Conservation (phyloP, 225 moss, liverwort and hornwort genomes). For the Ulota crispa region DNA sequence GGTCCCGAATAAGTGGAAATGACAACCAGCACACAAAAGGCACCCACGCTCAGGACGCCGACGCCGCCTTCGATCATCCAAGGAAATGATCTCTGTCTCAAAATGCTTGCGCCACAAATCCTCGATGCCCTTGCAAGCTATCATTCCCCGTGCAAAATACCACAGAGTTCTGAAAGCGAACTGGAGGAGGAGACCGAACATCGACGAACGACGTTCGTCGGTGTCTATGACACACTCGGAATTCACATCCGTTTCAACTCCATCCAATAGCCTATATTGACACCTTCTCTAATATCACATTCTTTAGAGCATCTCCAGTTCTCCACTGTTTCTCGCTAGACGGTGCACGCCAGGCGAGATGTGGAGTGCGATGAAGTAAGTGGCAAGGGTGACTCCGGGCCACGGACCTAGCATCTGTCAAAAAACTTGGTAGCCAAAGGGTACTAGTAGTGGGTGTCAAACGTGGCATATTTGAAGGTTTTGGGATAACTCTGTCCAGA, state of each 20-base stretch:
- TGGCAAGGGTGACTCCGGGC: no score
- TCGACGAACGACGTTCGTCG: constrained; percentile 1
- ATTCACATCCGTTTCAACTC: background rate
- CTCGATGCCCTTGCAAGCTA: constrained; percentile 14
- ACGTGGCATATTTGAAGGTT: no score
- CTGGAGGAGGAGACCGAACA: background rate
- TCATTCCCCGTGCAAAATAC: constrained; percentile 16
- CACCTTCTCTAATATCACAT: background rate
- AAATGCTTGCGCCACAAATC: background rate
- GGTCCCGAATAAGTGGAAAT: background rate
- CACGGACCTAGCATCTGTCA: no score
- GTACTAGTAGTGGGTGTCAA: no score
- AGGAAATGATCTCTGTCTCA: background rate
- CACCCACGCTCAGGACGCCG: background rate
- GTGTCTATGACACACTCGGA: background rate
- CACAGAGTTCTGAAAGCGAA: constrained; percentile 18
- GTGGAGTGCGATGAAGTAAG: no score
- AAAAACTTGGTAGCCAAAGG: no score
- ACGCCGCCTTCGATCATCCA: constrained; percentile 14
- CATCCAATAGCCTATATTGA: background rate
- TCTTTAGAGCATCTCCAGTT: no score
- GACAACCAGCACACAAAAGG: background rate
- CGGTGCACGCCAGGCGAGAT: no score
- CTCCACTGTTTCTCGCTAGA: no score
- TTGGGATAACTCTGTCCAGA: no score